Conservation (phyloP, 495 filamentous ascomycete genomes). For the Jackrogersella minutella region DNA sequence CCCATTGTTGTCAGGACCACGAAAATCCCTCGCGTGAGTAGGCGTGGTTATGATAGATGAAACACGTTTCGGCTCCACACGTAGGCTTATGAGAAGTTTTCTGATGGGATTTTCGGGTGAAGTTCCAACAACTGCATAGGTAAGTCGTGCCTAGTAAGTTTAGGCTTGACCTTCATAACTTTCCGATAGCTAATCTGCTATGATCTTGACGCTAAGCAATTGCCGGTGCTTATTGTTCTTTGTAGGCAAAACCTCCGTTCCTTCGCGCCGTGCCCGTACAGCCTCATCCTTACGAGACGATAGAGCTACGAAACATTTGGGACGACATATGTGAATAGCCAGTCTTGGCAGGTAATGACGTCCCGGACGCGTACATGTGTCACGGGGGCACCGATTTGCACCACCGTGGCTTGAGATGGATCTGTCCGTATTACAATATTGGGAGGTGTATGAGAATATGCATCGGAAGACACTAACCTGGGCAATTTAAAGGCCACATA, state of each 20-base stretch:
- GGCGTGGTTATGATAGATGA: conserved; percentile 29
- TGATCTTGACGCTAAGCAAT: conserved; percentile 4
- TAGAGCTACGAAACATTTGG: background rate
- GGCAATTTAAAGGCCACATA: conserved; percentile 3
- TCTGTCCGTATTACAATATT: background rate
- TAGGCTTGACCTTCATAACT: background rate
- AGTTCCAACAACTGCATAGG: background rate
- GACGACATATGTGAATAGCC: background rate
- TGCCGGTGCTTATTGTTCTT: too few species aligned
- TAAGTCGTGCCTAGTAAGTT: background rate
- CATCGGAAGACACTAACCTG: conserved; percentile 1
- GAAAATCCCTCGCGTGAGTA: conserved; percentile 5
- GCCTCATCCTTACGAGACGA: conserved; percentile 1
- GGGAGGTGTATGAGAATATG: background rate
- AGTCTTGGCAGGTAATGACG: background rate
- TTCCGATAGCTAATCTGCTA: background rate
- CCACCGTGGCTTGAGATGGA: conserved; percentile 10
- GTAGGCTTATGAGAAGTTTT: conserved; percentile 3
- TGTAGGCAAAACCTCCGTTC: too few species aligned
- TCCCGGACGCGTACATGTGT: conserved; percentile 7
- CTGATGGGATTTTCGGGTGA: background rate
- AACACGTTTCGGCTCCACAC: conserved; percentile 30
- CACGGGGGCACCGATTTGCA: background rate
- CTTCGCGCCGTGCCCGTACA: conserved; percentile 2
- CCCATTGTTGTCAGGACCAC: background rate